Percentiles rank a stretch among this genome's conserved stretches.
Conservation (phyloP, 768 basidiomycete species). For the Sporobolomyces roseus region DNA sequence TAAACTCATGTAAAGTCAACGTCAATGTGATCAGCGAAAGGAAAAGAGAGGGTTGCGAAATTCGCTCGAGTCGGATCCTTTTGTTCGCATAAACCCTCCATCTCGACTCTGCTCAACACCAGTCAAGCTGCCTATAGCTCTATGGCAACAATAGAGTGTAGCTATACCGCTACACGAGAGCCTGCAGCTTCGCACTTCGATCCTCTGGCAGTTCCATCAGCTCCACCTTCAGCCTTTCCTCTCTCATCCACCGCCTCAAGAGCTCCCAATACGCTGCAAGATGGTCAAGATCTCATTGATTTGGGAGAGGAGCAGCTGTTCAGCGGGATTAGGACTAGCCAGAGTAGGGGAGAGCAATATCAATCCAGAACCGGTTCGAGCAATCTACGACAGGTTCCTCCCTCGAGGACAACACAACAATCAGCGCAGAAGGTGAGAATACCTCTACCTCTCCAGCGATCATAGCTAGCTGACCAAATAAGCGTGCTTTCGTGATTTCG, state of each 20-base stretch:
- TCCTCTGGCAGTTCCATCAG: slow-evolving; percentile 2
- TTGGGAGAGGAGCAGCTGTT: slow-evolving; percentile 35
- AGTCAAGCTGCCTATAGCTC: neutral
- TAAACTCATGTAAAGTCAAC: too few relatives aligned
- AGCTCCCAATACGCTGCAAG: too few relatives aligned
- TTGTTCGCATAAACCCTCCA: neutral
- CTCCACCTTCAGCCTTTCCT: neutral
- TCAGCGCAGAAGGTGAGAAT: neutral
- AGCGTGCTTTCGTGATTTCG: too few relatives aligned
- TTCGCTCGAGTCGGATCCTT: neutral
- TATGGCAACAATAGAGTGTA: slow-evolving; percentile 9
- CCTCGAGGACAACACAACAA: too few relatives aligned
- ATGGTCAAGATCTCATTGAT: slow-evolving; percentile 14
- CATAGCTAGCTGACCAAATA: neutral
- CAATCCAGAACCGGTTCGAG: slow-evolving; percentile 1
- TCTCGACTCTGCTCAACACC: neutral
- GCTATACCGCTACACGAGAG: neutral
- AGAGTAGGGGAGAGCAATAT: neutral
- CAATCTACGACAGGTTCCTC: neutral
- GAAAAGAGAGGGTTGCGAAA: neutral
- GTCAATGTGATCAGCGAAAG: too few relatives aligned
- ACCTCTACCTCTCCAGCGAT: too few relatives aligned
- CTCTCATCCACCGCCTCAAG: neutral
- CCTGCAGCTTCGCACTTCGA: neutral
- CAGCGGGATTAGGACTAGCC: slow-evolving; percentile 18